Base-by-base conservation (phyloP, 2,329 filamentous ascomycete genomes). In the Diaporthe vaccinii region DNA sequence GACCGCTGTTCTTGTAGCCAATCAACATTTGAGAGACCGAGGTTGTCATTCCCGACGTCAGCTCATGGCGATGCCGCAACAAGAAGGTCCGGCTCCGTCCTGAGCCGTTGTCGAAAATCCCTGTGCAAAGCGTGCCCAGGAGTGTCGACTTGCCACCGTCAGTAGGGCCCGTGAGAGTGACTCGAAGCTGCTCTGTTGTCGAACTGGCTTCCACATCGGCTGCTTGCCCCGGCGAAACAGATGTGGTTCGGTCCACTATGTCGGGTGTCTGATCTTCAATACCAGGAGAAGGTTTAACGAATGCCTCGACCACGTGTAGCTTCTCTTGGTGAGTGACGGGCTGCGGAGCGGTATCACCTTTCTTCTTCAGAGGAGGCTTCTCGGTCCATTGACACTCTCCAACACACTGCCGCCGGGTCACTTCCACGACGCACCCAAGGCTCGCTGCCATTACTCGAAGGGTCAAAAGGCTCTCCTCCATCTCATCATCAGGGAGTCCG, bases 21-120 rank as follows among this genome's bases (percentile, higher is more conserved):
- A 99, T 90, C 14, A 99, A 88, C 82, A 98, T 97, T 80, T 98
- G 96, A 0, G 97, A 95, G 59, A 99, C 93, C 8, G 96, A 98
- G 81, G 95, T 98, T 1, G 97, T 99, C 77, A 98, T 89, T 0
- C 97, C 97, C 3, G 96, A 97, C 4, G 90, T 93, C 74, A 98
- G 94, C 82, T 99, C 97, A 82, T 99, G 97, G 15, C 94, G 92
- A 84, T 99, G 97, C 82, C 95, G 98, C 41, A 99, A 87, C 69
- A 98, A 88, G 80, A 94, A 96, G 36, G 98, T 87, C 72, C 97
- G 91, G 81, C 95, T 98, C 82, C 95, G 97, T 0, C 97, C 97
- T 77, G 96, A 90, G 0, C 96, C 96, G 82, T 98, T 98, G 82
- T 99, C 97, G 25, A 98, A 86, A 1, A 93, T 93, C 2, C 95